Conservation (phyloP, 148 eudicot genomes). For the Rhododendron williamsianum region DNA sequence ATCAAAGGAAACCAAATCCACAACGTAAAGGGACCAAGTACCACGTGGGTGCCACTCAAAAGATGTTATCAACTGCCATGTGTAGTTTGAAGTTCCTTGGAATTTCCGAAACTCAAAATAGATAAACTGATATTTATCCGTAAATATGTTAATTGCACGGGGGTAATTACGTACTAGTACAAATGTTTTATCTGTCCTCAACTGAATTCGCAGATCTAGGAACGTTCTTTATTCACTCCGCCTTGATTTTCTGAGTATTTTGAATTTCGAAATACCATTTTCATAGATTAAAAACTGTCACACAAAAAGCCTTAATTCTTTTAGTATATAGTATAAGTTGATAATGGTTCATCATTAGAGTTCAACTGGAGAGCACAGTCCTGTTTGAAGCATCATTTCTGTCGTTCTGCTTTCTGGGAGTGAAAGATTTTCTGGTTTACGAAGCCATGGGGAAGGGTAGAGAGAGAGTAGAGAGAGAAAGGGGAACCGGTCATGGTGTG, state of each 20-base stretch:
- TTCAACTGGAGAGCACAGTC: neutral
- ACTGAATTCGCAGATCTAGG: neutral
- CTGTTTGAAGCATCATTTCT: neutral
- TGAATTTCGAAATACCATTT: neutral
- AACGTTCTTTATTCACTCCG: neutral
- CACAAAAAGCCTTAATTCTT: neutral
- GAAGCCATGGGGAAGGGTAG: neutral
- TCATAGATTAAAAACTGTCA: neutral
- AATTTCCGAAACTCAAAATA: neutral
- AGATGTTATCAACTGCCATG: neutral
- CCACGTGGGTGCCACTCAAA: conserved; percentile 1
- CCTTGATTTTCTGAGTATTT: neutral
- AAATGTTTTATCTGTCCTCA: neutral
- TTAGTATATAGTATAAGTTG: neutral
- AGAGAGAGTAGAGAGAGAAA: neutral
- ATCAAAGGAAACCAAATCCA: neutral
- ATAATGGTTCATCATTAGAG: neutral
- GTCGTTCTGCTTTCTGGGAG: neutral
- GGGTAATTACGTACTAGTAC: neutral
- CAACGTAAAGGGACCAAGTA: neutral
- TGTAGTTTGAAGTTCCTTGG: neutral
- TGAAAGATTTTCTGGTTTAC: neutral
- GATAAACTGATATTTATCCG: neutral
- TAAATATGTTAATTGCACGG: neutral
- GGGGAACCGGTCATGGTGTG: neutral